Percentiles rank a stretch among this genome's conserved stretches.
Evolutionary conservation across 495 filamentous ascomycete genomes (phyloP).

Genomic region (Xylaria venustula): DNA sequence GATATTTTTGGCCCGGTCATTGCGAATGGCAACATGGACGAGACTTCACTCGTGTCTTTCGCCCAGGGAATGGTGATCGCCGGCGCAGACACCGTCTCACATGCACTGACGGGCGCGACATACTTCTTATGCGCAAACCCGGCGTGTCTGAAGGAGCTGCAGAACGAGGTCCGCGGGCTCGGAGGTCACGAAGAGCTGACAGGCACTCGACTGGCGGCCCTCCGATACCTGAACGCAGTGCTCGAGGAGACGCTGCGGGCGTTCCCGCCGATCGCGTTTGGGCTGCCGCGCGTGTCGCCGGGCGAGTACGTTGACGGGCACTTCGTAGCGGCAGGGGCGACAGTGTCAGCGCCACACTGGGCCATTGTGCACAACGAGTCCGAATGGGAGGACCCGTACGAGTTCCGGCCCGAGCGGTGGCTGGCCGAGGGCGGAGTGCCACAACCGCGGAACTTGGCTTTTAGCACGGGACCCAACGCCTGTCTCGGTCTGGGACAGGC

Average conservation of each 20-base stretch:
- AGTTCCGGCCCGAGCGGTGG: slow-evolving; percentile 35
- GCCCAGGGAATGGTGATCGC: slow-evolving; percentile 26
- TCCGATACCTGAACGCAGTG: slow-evolving; percentile 39
- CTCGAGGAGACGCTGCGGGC: slow-evolving; percentile 42
- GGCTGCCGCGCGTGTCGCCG: slow-evolving; percentile 32
- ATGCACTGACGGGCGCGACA: slow-evolving; percentile 18
- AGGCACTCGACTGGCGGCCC: slow-evolving; percentile 17
- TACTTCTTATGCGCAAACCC: slow-evolving; percentile 35
- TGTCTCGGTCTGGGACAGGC: slow-evolving; percentile 35
- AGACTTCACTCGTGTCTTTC: slow-evolving; percentile 20
- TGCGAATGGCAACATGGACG: slow-evolving; percentile 4
- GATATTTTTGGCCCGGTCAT: slow-evolving; percentile 20
- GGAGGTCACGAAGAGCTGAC: slow-evolving; percentile 19
- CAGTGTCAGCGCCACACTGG: slow-evolving; percentile 36
- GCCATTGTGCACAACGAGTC: slow-evolving; percentile 29
- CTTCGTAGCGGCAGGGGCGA: slow-evolving; percentile 31
- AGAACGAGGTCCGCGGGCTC: slow-evolving; percentile 29
- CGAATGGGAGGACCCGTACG: slow-evolving; percentile 28
- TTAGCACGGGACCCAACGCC: slow-evolving; percentile 25
- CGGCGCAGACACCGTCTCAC: slow-evolving; percentile 28
- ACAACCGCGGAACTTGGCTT: slow-evolving; percentile 29
- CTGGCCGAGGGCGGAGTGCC: slow-evolving; percentile 23
- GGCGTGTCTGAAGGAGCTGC: slow-evolving; percentile 27
- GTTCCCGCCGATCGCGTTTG: slow-evolving; percentile 31
- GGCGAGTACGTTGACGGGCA: slow-evolving; percentile 30